Conservation (phyloP, 164 flowering plant genomes). For the Stephania yunnanensis region DNA sequence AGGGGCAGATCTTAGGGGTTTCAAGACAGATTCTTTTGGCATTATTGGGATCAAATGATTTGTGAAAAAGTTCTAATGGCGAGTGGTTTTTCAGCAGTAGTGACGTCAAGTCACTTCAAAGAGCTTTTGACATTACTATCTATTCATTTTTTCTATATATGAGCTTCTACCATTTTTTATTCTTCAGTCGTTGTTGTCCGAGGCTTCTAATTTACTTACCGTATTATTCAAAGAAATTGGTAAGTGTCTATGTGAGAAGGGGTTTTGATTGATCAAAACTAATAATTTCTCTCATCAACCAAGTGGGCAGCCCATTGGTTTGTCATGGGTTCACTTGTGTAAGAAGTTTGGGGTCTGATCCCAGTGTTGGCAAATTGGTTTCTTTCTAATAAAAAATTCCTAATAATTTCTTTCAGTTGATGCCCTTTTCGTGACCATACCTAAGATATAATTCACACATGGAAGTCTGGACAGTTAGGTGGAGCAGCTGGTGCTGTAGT, state of each 20-base stretch:
- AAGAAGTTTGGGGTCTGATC: too few species aligned
- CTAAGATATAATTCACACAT: too few species aligned
- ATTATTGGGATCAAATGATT: not conserved
- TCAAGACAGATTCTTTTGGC: not conserved
- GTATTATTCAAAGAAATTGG: not conserved
- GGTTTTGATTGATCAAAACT: too few species aligned
- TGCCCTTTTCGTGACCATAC: too few species aligned
- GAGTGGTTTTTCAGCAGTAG: not conserved
- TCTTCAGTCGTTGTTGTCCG: not conserved
- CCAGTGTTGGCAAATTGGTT: too few species aligned
- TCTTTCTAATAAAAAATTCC: too few species aligned
- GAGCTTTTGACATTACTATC: not conserved
- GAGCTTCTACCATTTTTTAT: not conserved
- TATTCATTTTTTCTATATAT: not conserved
- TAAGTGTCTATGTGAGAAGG: not conserved
- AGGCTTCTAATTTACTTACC: not conserved
- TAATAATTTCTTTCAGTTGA: too few species aligned
- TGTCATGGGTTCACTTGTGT: too few species aligned
- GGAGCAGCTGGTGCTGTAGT: too few species aligned
- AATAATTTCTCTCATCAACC: too few species aligned
- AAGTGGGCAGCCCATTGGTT: too few species aligned
- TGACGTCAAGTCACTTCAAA: not conserved
- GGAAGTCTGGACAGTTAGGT: too few species aligned
- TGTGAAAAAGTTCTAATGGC: not conserved
- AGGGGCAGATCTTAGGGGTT: not conserved